Base-by-base conservation (phyloP, 257 asterid genomes). In the Ophiorrhiza pumila region DNA sequence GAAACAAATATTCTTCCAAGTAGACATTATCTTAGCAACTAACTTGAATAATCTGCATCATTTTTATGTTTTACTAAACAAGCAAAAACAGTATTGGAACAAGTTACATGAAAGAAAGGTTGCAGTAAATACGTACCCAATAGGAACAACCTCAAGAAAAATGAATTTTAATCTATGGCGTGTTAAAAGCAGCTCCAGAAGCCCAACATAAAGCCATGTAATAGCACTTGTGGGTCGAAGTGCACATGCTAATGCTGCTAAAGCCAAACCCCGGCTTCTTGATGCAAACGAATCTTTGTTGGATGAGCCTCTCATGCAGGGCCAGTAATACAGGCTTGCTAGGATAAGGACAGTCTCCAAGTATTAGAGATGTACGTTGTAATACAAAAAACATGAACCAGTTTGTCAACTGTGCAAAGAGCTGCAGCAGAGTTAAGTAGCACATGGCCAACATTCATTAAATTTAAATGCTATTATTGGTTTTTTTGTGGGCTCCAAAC, bases 311-410 rank as follows among this genome's bases (percentile, higher is more conserved):
- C 93, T 84, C 86, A 95, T 78, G 83, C 94, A 95, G 71, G 99
- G 97, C 98, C 99, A 95, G 81, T 90, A 83, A 79, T 86, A 92
- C 50, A 95, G 85, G 83, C 97, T 90, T 83, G 89, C 92, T 37
- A 92, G 12, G 13, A 97, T 92, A 63, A 95, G 94, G 80, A 92
- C 87, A 17, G 97, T 89, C 85, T 95, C 99, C 84, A 95, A 79
- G 93, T 80, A 83, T 95, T 95, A 39, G 98, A 92, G 13, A 78
- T 41, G 98, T 90, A 52, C 96, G 97, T n/a, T 20, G 97, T 85
- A 72, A 95, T 86, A 85, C 96, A 95, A 90, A 86, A 79, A 92
- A 90, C 92, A 90, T 87, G 86, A 95, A 95, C 98, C 99, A 95
- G 90, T 95, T 95, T 64, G 84, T 79, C 73, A 95, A 72, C 85